Base-by-base conservation (phyloP, 129 eudicot genomes). In the Calendula officinalis region DNA sequence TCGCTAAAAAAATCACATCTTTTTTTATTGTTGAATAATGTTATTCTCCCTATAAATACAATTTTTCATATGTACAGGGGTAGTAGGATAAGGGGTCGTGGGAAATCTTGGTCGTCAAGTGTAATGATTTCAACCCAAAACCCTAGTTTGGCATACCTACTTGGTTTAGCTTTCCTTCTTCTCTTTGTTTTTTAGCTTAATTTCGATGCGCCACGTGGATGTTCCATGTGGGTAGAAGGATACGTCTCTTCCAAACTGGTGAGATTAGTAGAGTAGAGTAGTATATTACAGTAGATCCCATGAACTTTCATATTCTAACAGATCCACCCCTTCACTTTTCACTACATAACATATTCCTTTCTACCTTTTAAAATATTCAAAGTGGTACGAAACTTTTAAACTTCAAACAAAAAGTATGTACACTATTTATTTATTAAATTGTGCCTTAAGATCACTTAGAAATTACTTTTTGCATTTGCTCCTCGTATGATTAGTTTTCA, bases 101-200 rank as follows among this genome's bases (percentile, higher is more conserved):
- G 56, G 64, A 68, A 51, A 80, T 82, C 82, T 82, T 83, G 76
- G 76, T 80, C 82, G 72, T 73, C 78, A 73, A 72, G 58, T 64
- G 75, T 60, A 66, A 77, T 79, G 76, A 81, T 81, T 78, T 60
- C 60, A 16, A 32, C 67, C 43, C 60, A 75, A 68, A 69, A 73
- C 73, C 80, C 76, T 78, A 77, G 71, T 50, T 66, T 66, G 69
- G 15, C 37, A 56, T 47, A 68, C 77, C 73, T 68, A 55, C 45
- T 64, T 45, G 44, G 60, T 73, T 22, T 55, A 30, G 60, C 72
- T 73, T 49, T 45, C 43, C 60, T 65, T 72, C 71, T 66, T 66
- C 70, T 75, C 58, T 58, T 59, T 36, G 62, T 56, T 64, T 59
- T 5, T 68, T 75, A 22, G 30, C 2, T 22, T 22, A 22, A 15